Evolutionary conservation across 805 yeast genomes (phyloP).

Genomic region (Nakazawaea anatomiae): DNA sequence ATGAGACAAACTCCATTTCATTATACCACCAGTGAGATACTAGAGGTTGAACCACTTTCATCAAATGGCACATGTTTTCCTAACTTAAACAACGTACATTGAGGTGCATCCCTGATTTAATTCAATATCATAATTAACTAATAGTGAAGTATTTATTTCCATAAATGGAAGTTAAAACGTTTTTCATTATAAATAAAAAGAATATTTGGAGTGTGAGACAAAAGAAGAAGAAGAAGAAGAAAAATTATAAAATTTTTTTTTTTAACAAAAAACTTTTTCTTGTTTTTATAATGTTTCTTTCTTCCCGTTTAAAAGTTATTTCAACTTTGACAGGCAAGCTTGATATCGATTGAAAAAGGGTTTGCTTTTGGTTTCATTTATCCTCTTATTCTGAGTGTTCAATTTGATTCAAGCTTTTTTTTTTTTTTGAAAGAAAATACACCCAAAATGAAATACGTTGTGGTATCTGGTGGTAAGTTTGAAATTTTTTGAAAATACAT

Average conservation of each 20-base stretch:
- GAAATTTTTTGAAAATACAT: too few relatives aligned
- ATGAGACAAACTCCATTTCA: too few relatives aligned
- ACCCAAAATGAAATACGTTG: conserved; percentile 90
- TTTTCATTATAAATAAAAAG: too few relatives aligned
- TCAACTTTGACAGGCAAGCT: conserved; percentile 1
- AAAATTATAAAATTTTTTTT: neutral
- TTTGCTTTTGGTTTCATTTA: neutral
- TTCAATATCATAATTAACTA: too few relatives aligned
- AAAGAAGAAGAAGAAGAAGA: neutral
- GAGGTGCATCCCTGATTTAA: too few relatives aligned
- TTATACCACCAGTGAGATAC: too few relatives aligned
- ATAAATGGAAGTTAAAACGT: too few relatives aligned
- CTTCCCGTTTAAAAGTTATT: conserved; percentile 8
- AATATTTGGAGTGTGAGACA: neutral
- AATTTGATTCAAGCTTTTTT: neutral
- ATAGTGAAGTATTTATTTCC: too few relatives aligned
- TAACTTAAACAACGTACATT: too few relatives aligned
- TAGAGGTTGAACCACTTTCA: too few relatives aligned
- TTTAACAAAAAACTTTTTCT: neutral
- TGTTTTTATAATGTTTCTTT: conserved; percentile 6
- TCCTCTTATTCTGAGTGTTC: neutral
- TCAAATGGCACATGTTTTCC: too few relatives aligned
- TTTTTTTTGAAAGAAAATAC: neutral
- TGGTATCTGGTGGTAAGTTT: conserved; percentile 77
- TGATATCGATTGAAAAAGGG: neutral